phyloP scores from a whole-genome alignment of 495 filamentous ascomycete genomes.

The Aspergillus panamensis region DNA sequence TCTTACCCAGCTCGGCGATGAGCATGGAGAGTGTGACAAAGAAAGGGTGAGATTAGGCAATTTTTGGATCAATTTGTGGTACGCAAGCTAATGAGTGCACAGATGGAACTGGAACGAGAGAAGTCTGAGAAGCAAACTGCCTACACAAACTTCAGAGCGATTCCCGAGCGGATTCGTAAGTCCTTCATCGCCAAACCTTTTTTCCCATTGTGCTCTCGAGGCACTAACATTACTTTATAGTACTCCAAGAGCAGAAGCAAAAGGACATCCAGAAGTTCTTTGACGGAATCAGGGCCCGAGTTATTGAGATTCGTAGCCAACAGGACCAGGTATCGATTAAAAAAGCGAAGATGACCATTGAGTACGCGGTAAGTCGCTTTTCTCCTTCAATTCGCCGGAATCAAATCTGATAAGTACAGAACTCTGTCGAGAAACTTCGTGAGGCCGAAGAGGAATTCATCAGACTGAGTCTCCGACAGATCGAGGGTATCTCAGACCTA shows the following conservation, averaged over 20 bases:
- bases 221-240: conserved; percentile 35
- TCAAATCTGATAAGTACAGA: conserved; percentile 34
- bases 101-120: conserved; percentile 49
- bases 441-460: conserved; percentile 58
- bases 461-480: conserved; percentile 60
- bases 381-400: neutral
- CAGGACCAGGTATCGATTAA: conserved; percentile 57
- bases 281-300: conserved; percentile 36
- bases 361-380: conserved; percentile 55
- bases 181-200: neutral
- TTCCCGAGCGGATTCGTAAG: conserved; percentile 70
- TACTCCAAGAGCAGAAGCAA: conserved; percentile 50
- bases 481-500: conserved; percentile 80
- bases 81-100: conserved; percentile 18
- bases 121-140: conserved; percentile 58
- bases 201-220: no score
- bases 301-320: conserved; percentile 44
- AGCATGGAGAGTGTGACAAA: conserved; percentile 15
- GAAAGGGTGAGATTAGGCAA: conserved; percentile 38
- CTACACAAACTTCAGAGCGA: conserved; percentile 54
- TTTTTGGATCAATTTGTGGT: neutral
- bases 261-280: conserved; percentile 41
- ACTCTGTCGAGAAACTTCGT: conserved; percentile 57
- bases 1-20: conserved; percentile 39
- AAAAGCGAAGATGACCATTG: conserved; percentile 60